These are phyloP conservation scores for Aspergillus ruber DNA, from an alignment of 2,329 filamentous ascomycete species.

Conservation along the genomic window DNA sequence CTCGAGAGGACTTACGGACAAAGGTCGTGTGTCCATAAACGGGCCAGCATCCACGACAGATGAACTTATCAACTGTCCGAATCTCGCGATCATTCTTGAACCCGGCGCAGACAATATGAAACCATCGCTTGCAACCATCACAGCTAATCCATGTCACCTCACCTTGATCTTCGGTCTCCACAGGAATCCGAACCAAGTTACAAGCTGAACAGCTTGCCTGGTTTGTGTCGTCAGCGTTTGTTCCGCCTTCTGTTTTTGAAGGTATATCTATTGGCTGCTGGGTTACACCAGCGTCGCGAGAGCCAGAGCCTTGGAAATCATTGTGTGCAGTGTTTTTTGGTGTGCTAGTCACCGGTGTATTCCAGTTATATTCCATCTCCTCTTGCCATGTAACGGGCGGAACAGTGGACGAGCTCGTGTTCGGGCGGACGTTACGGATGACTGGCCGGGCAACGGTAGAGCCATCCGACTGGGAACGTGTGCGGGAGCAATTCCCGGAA, in stretches of 20 bases:
- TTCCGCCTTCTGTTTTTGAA: slow-evolving; percentile 24
- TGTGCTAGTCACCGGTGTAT: slow-evolving; percentile 6
- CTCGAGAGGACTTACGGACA: slow-evolving; percentile 60
- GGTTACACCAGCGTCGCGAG: slow-evolving; percentile 2
- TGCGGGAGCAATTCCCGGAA: slow-evolving; percentile 23
- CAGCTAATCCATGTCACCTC: slow-evolving; percentile 58
- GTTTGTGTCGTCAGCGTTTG: slow-evolving; percentile 20
- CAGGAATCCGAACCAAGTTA: slow-evolving; percentile 47
- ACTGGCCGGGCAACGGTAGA: slow-evolving; percentile 32
- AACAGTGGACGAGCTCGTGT: slow-evolving; percentile 32
- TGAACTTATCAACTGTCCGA: slow-evolving; percentile 62
- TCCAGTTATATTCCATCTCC: slow-evolving; percentile 17
- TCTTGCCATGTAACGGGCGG: slow-evolving; percentile 29
- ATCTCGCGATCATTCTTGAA: slow-evolving; percentile 60
- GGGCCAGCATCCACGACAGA: slow-evolving; percentile 55
- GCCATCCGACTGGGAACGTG: slow-evolving; percentile 39
- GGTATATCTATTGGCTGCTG: slow-evolving; percentile 11
- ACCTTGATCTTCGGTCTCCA: slow-evolving; percentile 48
- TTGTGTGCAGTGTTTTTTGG: slow-evolving; percentile 8
- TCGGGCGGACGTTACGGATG: slow-evolving; percentile 31
- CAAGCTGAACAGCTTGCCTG: slow-evolving; percentile 53
- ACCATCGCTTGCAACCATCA: slow-evolving; percentile 63
- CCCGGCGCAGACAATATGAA: slow-evolving; percentile 60
- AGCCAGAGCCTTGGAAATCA: slow-evolving; percentile 4
- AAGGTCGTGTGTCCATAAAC: slow-evolving; percentile 58